These are phyloP conservation scores for Chiua sp. DNA, from an alignment of 1,284 basidiomycete genomes.

Conservation along the genomic window DNA sequence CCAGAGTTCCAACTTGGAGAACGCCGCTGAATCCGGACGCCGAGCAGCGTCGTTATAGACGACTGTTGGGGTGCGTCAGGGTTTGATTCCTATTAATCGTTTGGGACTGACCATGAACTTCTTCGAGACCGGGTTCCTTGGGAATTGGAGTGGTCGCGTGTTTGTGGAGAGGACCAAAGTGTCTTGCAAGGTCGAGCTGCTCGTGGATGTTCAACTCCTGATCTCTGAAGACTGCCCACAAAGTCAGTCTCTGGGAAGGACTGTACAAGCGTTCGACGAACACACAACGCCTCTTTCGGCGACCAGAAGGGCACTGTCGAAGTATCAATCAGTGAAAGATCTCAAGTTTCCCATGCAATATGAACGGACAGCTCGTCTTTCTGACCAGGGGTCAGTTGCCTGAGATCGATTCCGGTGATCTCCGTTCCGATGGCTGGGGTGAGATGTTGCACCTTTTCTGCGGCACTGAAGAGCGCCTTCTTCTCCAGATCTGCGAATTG, in stretches of 20 bases:
- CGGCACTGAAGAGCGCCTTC: slow-evolving; percentile 59
- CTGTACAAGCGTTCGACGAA: slow-evolving; percentile 39
- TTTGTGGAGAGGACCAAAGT: slow-evolving; percentile 83
- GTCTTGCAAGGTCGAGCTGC: slow-evolving; percentile 72
- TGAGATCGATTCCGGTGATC: slow-evolving; percentile 64
- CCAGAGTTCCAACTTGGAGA: slow-evolving; percentile 82
- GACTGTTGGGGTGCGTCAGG: slow-evolving; percentile 44
- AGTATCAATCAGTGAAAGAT: slow-evolving; percentile 3
- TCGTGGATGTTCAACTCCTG: slow-evolving; percentile 73
- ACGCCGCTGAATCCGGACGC: slow-evolving; percentile 71
- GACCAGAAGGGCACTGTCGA: slow-evolving; percentile 61
- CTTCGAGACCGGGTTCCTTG: slow-evolving; percentile 71
- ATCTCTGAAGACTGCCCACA: slow-evolving; percentile 66
- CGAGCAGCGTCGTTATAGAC: slow-evolving; percentile 73
- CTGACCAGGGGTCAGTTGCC: slow-evolving; percentile 60
- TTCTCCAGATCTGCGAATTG: slow-evolving; percentile 64
- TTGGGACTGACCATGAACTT: slow-evolving; percentile 69
- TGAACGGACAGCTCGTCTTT: slow-evolving; percentile 68
- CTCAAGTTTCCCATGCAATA: not conserved
- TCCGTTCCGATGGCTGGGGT: slow-evolving; percentile 73
- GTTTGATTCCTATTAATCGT: not conserved
- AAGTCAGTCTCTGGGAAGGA: slow-evolving; percentile 13
- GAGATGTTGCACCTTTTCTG: slow-evolving; percentile 61
- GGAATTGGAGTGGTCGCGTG: slow-evolving; percentile 84
- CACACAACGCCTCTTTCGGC: slow-evolving; percentile 75